Base-by-base conservation (phyloP, 805 yeast species). In the Kodamaea restingae region DNA sequence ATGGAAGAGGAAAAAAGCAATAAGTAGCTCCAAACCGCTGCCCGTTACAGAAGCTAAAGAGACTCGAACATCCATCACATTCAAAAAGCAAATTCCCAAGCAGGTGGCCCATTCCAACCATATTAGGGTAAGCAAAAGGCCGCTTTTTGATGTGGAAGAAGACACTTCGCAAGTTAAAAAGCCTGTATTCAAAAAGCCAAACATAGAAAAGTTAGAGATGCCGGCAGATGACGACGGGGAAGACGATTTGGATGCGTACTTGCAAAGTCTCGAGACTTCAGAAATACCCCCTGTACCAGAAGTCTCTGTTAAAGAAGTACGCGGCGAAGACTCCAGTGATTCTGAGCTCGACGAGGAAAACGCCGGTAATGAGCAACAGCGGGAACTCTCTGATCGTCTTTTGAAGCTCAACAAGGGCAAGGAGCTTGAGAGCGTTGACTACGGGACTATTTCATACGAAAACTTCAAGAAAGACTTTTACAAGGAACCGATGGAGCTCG, bases 401-500 rank as follows among this genome's bases (percentile, higher is more conserved):
- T 61, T 64, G 21, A 61, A 70, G 15, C 58, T 70, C 25, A 73
- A 67, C 49, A 66, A 73, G 48, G 74, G 73, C 38, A 75, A 82
- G 48, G 71, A 69, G 24, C 61, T 81, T 28, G 66, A 77, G 12
- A 49, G 58, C 7, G 66, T 79, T 32, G 73, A 75, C 43, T 74
- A 75, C 46, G 52, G 69, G 29, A 51, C 55, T 35, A 58, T 72
- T 9, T 59, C 63, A 2, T 71, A 81, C 44, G 73, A 65, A 21
- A 73, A 79, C 0, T 80, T 88, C 48, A 55, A 74, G 12, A 85
- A 80, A 54, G 47, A 60, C 7, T 83, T 88, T 50, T 87, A 84
- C 53, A 58, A 61, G 1, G 87, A 80, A 46, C 76, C 84, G 1
- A 70, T 64, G 3, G 82, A 81, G 28, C 49, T 82, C 4, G 57